Percentiles rank a stretch among this genome's conserved stretches.
Evolutionary conservation across 140 eudicot genomes (phyloP).

Genomic region (Stevia rebaudiana): DNA sequence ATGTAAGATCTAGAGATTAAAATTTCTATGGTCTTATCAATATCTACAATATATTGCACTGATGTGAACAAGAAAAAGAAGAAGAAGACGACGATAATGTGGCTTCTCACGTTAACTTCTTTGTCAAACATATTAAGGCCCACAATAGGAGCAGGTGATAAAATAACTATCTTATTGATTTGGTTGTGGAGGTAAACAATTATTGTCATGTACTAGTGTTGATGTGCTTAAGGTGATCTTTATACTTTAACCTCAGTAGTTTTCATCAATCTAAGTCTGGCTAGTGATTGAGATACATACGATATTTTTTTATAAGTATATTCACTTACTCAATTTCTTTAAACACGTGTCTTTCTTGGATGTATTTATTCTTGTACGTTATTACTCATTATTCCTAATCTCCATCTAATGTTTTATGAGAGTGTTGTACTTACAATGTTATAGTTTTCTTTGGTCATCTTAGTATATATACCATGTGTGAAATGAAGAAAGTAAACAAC

Average conservation of each 20-base stretch:
- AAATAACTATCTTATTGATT: not conserved
- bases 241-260: not conserved
- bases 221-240: not conserved
- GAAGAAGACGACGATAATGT: too few species aligned
- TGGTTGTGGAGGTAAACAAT: not conserved
- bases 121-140: not conserved
- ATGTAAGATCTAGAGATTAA: not conserved
- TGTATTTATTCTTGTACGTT: not conserved
- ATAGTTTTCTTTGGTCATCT: too few species aligned
- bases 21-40: not conserved
- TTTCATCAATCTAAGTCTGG: not conserved
- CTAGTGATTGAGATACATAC: not conserved
- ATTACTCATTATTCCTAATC: too few species aligned
- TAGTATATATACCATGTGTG: not conserved
- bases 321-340: not conserved
- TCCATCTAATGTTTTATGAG: not conserved
- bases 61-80: too few species aligned
- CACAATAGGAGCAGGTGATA: too few species aligned
- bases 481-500: not conserved
- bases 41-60: not conserved
- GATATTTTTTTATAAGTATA: not conserved
- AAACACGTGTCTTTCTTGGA: not conserved
- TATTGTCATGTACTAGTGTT: not conserved
- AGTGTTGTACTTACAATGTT: not conserved
- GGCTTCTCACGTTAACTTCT: not conserved